These are phyloP conservation scores for Chalaropsis thielavioides DNA, from an alignment of 2,329 filamentous ascomycete species.

Conservation along the genomic window DNA sequence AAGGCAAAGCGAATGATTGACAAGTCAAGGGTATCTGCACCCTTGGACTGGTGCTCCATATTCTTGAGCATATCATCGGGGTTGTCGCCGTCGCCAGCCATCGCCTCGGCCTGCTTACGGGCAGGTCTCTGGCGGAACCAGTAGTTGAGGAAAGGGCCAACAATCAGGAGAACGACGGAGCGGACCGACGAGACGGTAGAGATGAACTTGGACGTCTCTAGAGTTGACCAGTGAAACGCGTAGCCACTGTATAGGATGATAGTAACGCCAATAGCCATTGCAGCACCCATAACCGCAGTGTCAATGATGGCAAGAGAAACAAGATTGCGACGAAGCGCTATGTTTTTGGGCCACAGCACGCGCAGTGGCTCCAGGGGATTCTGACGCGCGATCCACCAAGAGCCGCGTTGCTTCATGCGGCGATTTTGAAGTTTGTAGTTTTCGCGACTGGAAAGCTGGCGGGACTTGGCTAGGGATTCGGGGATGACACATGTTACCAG, in stretches of 20 bases:
- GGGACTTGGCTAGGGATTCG: slow-evolving; percentile 65
- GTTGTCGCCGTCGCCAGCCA: background rate
- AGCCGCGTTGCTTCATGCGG: slow-evolving; percentile 21
- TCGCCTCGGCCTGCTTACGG: slow-evolving; percentile 27
- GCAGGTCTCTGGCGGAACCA: slow-evolving; percentile 46
- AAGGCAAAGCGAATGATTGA: slow-evolving; percentile 61
- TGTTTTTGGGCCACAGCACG: slow-evolving; percentile 33
- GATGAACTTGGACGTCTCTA: slow-evolving; percentile 68
- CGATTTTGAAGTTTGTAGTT: slow-evolving; percentile 38
- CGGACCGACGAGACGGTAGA: slow-evolving; percentile 65
- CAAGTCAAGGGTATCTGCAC: slow-evolving; percentile 66
- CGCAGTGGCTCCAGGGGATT: slow-evolving; percentile 66
- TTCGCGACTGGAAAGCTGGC: slow-evolving; percentile 55
- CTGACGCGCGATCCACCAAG: slow-evolving; percentile 27
- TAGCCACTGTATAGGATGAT: slow-evolving; percentile 71
- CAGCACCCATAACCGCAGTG: slow-evolving; percentile 64
- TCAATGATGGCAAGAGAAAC: slow-evolving; percentile 67
- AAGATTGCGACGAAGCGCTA: slow-evolving; percentile 61
- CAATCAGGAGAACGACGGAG: slow-evolving; percentile 56
- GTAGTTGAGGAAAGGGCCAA: slow-evolving; percentile 66
- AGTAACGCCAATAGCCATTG: slow-evolving; percentile 65
- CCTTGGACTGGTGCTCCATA: slow-evolving; percentile 33
- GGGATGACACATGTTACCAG: slow-evolving; percentile 60
- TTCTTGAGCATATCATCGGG: slow-evolving; percentile 10
- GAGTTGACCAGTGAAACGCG: slow-evolving; percentile 67